Conservation (phyloP, 2,329 filamentous ascomycete genomes). For the Colletotrichum karsti region DNA sequence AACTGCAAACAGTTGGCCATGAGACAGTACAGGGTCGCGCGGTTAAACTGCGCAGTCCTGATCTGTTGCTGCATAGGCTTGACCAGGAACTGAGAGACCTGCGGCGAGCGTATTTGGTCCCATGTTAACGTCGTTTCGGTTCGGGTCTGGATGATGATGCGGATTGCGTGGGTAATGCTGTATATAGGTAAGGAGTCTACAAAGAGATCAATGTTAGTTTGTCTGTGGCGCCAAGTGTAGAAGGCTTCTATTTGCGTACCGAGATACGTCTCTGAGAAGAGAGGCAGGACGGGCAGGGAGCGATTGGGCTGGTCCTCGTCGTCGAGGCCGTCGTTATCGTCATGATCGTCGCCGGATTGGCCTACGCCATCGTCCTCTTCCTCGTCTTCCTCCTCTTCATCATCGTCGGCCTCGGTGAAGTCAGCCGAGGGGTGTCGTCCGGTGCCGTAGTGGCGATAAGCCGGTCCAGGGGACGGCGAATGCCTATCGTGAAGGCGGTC, state of each 20-base stretch:
- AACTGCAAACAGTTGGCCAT: slow-evolving; percentile 96
- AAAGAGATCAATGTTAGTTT: background rate
- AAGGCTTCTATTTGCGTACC: slow-evolving; percentile 62
- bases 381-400: slow-evolving; percentile 52
- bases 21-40: slow-evolving; percentile 87
- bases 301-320: slow-evolving; percentile 42
- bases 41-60: slow-evolving; percentile 81
- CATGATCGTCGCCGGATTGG: slow-evolving; percentile 37
- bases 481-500: slow-evolving; percentile 19
- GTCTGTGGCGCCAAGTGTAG: no score
- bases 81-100: slow-evolving; percentile 93
- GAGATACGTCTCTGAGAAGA: slow-evolving; percentile 82
- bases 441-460: slow-evolving; percentile 39
- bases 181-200: slow-evolving; percentile 88
- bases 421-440: slow-evolving; percentile 67
- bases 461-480: slow-evolving; percentile 29
- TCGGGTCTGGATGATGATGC: slow-evolving; percentile 81
- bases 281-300: slow-evolving; percentile 66
- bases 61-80: slow-evolving; percentile 96
- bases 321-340: slow-evolving; percentile 43
- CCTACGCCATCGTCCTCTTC: slow-evolving; percentile 37
- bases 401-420: slow-evolving; percentile 71
- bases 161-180: slow-evolving; percentile 88
- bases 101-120: slow-evolving; percentile 95
- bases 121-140: slow-evolving; percentile 93